Evolutionary conservation across 2,329 filamentous ascomycete genomes (phyloP).

Genomic region (Botrytis fragariae): DNA sequence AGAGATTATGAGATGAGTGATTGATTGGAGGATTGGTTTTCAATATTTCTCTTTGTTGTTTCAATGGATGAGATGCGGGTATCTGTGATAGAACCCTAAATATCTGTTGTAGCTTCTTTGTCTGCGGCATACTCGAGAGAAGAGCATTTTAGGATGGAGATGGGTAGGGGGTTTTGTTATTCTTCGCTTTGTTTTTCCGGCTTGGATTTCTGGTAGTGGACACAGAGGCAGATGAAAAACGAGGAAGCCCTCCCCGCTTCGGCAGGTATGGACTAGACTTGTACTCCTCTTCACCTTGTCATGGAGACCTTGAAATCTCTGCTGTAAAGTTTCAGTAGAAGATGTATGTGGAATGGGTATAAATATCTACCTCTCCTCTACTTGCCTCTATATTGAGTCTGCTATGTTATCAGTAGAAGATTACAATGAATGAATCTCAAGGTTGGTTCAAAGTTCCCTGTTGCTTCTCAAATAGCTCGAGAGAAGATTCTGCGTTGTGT

Average conservation of each 20-base stretch:
- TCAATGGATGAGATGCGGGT: too few relatives aligned
- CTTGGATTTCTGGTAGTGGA: neutral
- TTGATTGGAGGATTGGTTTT: neutral
- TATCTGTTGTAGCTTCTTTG: neutral
- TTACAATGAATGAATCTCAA: neutral
- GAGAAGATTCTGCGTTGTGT: too few relatives aligned
- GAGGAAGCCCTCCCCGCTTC: too few relatives aligned
- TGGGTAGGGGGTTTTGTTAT: neutral
- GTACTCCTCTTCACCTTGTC: neutral
- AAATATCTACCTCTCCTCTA: neutral
- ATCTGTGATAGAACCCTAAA: neutral
- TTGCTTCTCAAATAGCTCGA: neutral
- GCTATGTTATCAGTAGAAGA: too few relatives aligned
- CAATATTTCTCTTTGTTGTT: neutral
- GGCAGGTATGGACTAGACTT: neutral
- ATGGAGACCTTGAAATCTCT: neutral
- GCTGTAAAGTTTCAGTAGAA: neutral
- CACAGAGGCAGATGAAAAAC: rapidly evolving
- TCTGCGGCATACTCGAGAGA: neutral
- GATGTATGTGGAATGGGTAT: neutral
- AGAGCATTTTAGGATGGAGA: neutral
- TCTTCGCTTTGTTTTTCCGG: neutral
- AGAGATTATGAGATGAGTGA: neutral
- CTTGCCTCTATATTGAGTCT: neutral
- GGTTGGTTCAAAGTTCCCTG: neutral